Percentiles rank a stretch among this genome's conserved stretches.
These are phyloP conservation scores for Narthecium ossifragum DNA, from an alignment of 106 monocot species.

Conservation along the genomic window DNA sequence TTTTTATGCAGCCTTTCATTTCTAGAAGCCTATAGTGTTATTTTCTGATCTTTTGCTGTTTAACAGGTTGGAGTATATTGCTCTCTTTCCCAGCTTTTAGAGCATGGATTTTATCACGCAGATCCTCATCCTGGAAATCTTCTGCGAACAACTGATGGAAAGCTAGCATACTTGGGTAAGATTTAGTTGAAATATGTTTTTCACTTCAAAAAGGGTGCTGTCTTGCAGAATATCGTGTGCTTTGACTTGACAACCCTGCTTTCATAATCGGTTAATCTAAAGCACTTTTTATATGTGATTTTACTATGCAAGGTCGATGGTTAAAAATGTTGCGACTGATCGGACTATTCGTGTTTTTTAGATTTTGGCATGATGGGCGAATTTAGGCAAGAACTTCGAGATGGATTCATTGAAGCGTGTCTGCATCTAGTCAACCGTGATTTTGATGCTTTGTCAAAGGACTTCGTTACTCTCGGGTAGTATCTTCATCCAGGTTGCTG, in stretches of 20 bases:
- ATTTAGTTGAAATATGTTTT: no score
- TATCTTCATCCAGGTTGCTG: neutral
- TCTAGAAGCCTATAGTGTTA: neutral
- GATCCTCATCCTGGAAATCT: conserved; percentile 99
- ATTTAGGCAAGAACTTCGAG: conserved; percentile 89
- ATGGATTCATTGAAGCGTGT: conserved; percentile 97
- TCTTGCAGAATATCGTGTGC: no score
- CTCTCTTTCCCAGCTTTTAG: conserved; percentile 92
- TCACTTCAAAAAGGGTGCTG: no score
- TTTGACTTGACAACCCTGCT: no score
- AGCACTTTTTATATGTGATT: no score
- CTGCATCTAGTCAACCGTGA: conserved; percentile 99
- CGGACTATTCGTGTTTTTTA: conserved; percentile 14
- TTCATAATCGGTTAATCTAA: no score
- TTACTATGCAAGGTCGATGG: no score
- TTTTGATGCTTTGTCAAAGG: conserved; percentile 93
- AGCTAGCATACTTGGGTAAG: conserved; percentile 91
- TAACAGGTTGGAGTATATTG: conserved; percentile 95
- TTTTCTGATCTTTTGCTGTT: conserved; percentile 2
- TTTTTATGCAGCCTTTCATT: neutral
- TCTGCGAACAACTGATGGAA: conserved; percentile 84
- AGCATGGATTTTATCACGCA: conserved; percentile 96
- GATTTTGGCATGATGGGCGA: conserved; percentile 99
- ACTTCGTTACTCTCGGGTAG: conserved; percentile 98
- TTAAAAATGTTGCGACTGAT: no score